These are phyloP conservation scores for Colletotrichum chlorophyti DNA, from an alignment of 2,329 filamentous ascomycete species.

Conservation along the genomic window DNA sequence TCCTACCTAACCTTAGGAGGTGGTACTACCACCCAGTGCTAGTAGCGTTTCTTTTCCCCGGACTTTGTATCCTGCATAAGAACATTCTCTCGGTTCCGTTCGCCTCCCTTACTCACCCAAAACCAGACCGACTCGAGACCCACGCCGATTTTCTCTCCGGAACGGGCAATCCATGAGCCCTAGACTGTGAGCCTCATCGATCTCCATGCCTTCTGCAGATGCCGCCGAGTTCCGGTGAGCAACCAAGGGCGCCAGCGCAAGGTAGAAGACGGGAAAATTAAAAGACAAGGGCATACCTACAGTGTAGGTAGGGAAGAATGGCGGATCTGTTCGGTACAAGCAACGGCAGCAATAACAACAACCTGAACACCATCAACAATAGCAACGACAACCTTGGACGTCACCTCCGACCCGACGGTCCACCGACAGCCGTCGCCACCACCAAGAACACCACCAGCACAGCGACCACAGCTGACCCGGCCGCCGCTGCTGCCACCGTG, in stretches of 20 bases:
- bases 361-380: constrained; percentile 1
- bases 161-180: constrained; percentile 24
- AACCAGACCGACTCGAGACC: too few species aligned
- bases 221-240: constrained; percentile 25
- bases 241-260: constrained; percentile 10
- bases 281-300: too few species aligned
- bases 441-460: not conserved
- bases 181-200: constrained; percentile 19
- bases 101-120: not conserved
- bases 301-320: constrained; percentile 20
- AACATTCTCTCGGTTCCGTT: not conserved
- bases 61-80: constrained; percentile 4
- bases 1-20: too few species aligned
- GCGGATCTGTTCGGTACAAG: constrained; percentile 21
- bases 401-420: constrained; percentile 26
- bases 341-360: not conserved
- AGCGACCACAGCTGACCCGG: not conserved
- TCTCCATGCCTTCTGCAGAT: constrained; percentile 19
- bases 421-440: constrained; percentile 23
- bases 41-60: constrained; percentile 7
- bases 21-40: too few species aligned
- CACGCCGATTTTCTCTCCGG: constrained; percentile 25
- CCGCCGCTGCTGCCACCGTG: constrained; percentile 6
- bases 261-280: too few species aligned
- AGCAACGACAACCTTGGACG: constrained; percentile 24